Evolutionary conservation across 2,329 filamentous ascomycete genomes (phyloP), one percentile per base, ranked within the genome.

Genomic region (Alternaria infectoria): DNA sequence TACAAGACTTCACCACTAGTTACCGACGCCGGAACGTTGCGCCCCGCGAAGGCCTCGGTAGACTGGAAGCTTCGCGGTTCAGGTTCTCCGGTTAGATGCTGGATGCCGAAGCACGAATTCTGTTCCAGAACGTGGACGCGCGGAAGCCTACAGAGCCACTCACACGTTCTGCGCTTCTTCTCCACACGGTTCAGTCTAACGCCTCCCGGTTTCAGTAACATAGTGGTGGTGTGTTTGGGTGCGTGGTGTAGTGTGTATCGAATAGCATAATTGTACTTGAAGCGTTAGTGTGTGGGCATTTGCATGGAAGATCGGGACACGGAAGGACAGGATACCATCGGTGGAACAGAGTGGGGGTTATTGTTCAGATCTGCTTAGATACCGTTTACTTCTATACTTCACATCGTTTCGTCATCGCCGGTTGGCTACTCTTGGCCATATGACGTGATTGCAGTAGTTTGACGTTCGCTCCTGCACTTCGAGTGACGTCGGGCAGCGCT

Each of bases 1-100:
- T 99, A 61, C 96, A 98, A 82, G 96, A 99, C 81, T 99, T 99
- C 78, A 98, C 96, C 23, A 97, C 95, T 78, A 92, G 90, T 28
- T 99, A 99, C 80, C 89, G 96, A 54, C 87, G 96, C 76, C 88
- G 96, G 66, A 97, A 99, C 75, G 92, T 99, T 50, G 95, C 96
- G n/a, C 96, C 96, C 7, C 85, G 95, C 64, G 95, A 98, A 77
- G 95, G 95, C 1, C 84, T 98, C 45, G 95, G 95, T 4, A 87
- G 93, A 76, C 83, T 98, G 61, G 93, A 97, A 81, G 93, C 93
- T 23, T 89, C 91, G 21, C 89, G 92, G 68, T 98, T 98, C 83
- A 91, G 92, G 72, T 98, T 97, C 77, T 73, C 76, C 49, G 77
- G 77, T 64, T 80, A 77, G 67, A 61, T 32, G 64, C 61, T 61